phyloP scores from a whole-genome alignment of 305 asterid species.

The Nicotiana rustica region DNA sequence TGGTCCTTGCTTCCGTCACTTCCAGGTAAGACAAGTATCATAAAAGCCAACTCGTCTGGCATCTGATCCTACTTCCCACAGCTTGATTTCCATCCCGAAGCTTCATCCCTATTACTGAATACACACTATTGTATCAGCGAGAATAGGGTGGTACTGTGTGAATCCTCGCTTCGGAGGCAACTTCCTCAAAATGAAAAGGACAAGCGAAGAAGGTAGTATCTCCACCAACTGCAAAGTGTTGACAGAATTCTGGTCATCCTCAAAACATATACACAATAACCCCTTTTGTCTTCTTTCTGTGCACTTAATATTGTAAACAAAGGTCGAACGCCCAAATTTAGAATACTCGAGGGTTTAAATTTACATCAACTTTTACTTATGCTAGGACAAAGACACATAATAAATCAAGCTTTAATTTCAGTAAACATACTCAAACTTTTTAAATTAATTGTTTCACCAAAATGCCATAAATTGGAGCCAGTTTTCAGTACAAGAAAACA shows the following conservation, averaged over 20 bases:
- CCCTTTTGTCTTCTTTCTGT: neutral
- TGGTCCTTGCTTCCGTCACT: neutral
- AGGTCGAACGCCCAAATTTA: neutral
- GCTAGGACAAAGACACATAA: neutral
- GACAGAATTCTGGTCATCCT: neutral
- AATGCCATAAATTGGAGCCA: constrained; percentile 12
- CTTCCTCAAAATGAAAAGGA: constrained; percentile 95
- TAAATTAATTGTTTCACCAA: neutral
- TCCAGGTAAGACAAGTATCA: constrained; percentile 32
- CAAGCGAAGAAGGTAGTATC: constrained; percentile 89
- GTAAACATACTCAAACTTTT: neutral
- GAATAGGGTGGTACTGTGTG: constrained; percentile 93
- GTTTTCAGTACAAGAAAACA: neutral
- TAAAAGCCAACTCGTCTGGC: constrained; percentile 33
- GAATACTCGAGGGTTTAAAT: neutral
- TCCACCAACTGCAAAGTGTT: constrained; percentile 76
- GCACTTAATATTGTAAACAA: neutral
- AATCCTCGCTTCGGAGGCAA: constrained; percentile 93
- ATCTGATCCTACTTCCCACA: constrained; percentile 3
- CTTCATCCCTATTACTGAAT: neutral
- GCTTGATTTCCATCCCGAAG: constrained; percentile 22
- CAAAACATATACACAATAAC: neutral
- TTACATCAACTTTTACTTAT: neutral
- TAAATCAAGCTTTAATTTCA: neutral
- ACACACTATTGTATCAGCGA: constrained; percentile 49